Percentiles rank a stretch among this genome's conserved stretches.
Evolutionary conservation across 139 green algal species (phyloP).

Genomic region (Desmodesmus armatus): DNA sequence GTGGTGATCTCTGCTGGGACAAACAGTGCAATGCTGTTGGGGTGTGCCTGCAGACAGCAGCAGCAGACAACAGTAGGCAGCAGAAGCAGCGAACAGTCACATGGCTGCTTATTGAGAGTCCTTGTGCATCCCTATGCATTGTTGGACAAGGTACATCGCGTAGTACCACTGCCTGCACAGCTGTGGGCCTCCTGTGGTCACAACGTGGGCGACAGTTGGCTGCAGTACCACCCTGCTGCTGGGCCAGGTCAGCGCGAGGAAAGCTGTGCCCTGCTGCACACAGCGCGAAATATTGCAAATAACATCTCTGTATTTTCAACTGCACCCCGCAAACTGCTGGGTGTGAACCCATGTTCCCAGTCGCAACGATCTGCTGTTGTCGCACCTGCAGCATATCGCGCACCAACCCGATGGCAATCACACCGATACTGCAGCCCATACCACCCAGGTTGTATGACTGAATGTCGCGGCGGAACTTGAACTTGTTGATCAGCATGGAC

Average conservation of each 20-base stretch:
- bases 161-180: too few species aligned
- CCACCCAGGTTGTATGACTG: constrained; percentile 76
- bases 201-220: too few species aligned
- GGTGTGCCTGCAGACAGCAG: constrained; percentile 46
- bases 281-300: too few species aligned
- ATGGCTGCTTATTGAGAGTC: too few species aligned
- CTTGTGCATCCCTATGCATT: too few species aligned
- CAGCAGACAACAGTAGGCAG: background rate
- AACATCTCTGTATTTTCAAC: too few species aligned
- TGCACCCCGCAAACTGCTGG: background rate
- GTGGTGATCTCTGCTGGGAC: constrained; percentile 53
- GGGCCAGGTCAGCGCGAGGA: too few species aligned
- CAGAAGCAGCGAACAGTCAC: background rate
- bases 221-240: too few species aligned
- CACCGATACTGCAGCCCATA: constrained; percentile 79
- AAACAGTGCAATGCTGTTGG: constrained; percentile 55
- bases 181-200: too few species aligned
- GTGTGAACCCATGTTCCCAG: background rate
- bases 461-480: constrained; percentile 74
- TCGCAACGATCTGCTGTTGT: background rate
- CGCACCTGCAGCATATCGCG: constrained; percentile 71
- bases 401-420: constrained; percentile 72
- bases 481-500: constrained; percentile 86
- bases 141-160: too few species aligned
- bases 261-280: too few species aligned